Evolutionary conservation across 2,329 filamentous ascomycete genomes (phyloP).

Genomic region (Aspergillus persii): DNA sequence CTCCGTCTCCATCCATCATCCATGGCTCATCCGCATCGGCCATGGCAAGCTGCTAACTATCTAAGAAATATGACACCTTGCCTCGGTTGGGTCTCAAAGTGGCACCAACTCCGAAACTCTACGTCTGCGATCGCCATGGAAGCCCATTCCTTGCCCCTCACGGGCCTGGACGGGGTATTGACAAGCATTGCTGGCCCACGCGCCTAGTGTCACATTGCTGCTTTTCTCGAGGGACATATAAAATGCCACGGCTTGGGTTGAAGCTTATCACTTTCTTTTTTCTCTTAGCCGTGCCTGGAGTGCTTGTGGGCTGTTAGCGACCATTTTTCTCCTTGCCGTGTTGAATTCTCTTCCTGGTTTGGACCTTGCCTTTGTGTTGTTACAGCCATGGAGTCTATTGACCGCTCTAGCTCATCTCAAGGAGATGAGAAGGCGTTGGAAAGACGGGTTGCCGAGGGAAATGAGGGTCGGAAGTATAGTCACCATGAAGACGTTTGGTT

Average conservation of each 20-base stretch:
- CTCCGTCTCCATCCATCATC: conserved; percentile 11
- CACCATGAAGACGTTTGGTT: conserved; percentile 50
- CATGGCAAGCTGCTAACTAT: background rate
- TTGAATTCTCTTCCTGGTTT: background rate
- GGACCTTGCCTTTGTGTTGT: background rate
- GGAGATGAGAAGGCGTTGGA: conserved; percentile 28
- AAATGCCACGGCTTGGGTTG: conserved; percentile 6
- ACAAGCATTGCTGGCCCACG: conserved; percentile 8
- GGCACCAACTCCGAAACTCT: conserved; percentile 12
- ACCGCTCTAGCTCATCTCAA: conserved; percentile 17
- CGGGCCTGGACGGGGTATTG: background rate
- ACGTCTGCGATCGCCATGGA: conserved; percentile 14
- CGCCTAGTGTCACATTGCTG: background rate
- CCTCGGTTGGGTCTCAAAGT: conserved; percentile 28
- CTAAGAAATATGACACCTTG: conserved; percentile 7
- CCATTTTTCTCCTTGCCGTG: background rate
- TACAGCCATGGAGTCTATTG: conserved; percentile 17
- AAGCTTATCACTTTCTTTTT: conserved; percentile 8
- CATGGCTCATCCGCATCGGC: background rate
- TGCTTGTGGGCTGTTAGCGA: background rate
- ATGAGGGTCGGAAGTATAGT: conserved; percentile 31
- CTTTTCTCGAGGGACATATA: conserved; percentile 1
- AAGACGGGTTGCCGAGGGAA: conserved; percentile 27
- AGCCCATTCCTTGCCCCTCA: conserved; percentile 4
- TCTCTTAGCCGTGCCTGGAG: background rate